phyloP scores from a whole-genome alignment of 495 filamentous ascomycete genomes.

The Hypoxylon cercidicola region DNA sequence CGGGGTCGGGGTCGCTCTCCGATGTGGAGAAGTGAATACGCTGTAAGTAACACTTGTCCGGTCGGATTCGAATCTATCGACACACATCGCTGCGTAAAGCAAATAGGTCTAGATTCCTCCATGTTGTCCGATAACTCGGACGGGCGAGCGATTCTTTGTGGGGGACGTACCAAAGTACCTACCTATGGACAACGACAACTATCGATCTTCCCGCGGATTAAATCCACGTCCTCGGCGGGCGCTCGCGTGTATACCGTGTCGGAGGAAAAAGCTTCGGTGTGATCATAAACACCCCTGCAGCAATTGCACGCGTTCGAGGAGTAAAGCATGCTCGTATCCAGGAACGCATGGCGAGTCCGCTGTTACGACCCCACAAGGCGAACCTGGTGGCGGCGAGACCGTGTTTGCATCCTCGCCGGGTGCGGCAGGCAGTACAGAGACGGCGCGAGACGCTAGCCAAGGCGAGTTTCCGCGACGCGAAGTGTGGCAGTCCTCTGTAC shows the following conservation, averaged over 20 bases:
- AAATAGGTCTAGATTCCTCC: too few species aligned
- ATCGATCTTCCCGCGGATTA: slow-evolving; percentile 24
- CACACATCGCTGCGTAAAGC: too few species aligned
- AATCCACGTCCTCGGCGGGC: slow-evolving; percentile 52
- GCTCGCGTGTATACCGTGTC: slow-evolving; percentile 53
- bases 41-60: too few species aligned
- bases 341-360: slow-evolving; percentile 1
- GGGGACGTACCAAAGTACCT: too few species aligned
- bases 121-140: too few species aligned
- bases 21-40: not conserved
- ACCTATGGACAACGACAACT: too few species aligned
- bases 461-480: slow-evolving; percentile 12
- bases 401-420: not conserved
- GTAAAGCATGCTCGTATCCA: slow-evolving; percentile 36
- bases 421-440: not conserved
- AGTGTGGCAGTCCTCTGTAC: slow-evolving; percentile 10
- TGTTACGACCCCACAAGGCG: not conserved
- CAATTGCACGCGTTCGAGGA: slow-evolving; percentile 49
- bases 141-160: not conserved
- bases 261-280: slow-evolving; percentile 56
- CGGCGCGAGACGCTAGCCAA: not conserved
- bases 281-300: slow-evolving; percentile 52
- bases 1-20: slow-evolving; percentile 13
- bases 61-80: too few species aligned
- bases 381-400: not conserved